Conservation (phyloP, 495 filamentous ascomycete species). For the Xylaria bambusicola region DNA sequence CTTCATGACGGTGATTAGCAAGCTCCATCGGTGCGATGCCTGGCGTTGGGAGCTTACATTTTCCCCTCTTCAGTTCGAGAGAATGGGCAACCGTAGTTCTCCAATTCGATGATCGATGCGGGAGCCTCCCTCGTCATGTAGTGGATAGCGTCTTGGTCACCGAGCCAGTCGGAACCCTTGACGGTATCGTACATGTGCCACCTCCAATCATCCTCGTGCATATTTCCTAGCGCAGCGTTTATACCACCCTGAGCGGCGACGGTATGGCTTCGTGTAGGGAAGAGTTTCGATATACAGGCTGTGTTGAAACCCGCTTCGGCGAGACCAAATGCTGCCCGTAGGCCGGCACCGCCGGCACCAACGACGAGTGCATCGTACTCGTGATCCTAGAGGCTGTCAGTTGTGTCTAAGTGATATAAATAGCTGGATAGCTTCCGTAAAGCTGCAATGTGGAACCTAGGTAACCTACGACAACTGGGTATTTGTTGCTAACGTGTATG, state of each 20-base stretch:
- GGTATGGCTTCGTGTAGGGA: conserved; percentile 93
- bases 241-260: conserved; percentile 94
- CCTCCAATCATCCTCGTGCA: conserved; percentile 90
- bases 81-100: conserved; percentile 98
- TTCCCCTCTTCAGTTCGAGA: conserved; percentile 95
- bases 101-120: conserved; percentile 86
- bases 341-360: conserved; percentile 89
- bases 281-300: conserved; percentile 96
- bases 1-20: conserved; percentile 29
- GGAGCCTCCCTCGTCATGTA: conserved; percentile 98
- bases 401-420: background rate
- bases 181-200: conserved; percentile 99
- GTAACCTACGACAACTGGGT: conserved; percentile 83
- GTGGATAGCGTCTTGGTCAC: conserved; percentile 98
- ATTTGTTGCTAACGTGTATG: conserved; percentile 78
- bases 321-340: conserved; percentile 93
- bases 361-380: conserved; percentile 84
- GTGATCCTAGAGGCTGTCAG: conserved; percentile 47
- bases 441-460: background rate
- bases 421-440: background rate
- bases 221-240: conserved; percentile 94
- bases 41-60: conserved; percentile 57
- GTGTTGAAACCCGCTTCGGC: conserved; percentile 98
- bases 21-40: background rate
- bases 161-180: conserved; percentile 97